Evolutionary conservation across 345 rosid genomes (phyloP), one percentile per base, ranked within the genome.

Genomic region (Boechera retrofracta): DNA sequence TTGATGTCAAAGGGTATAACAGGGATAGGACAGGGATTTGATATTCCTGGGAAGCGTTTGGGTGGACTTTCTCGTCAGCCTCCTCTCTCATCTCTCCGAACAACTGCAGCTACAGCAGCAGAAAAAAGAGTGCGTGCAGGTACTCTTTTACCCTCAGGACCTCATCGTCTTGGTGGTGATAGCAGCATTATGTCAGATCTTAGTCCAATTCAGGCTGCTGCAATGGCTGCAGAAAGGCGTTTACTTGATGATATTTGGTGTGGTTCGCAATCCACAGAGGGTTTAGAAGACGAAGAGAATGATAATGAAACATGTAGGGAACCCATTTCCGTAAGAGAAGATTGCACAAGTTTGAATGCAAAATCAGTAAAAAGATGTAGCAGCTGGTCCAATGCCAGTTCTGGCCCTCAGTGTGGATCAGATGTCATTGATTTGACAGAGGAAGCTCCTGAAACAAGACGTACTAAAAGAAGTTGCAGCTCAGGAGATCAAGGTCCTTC

Each of bases 141-240:
- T 15, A 78, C 81, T 63, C 68, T 92, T 1, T 82, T 91, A 65
- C 94, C 91, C 15, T 88, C 97, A 55, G 93, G 95, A 59, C 94
- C 97, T 12, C 87, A 82, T 10, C 86, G 89, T 65, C 90, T 92
- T 62, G 99, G 99, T 5, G 96, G 99, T 65, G 89, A 91, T 71
- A 85, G 81, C 85, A 78, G 68, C 82, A 83, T 92, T 18, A 95
- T 86, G 99, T 84, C 39, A 65, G 89, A 88, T 36, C 97, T 92
- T 54, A 90, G 88, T 80, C 99, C 98, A 58, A 69, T 85, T 29
- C 98, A 92, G 83, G 99, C 98, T 59, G 97, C 97, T 64, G 97
- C 96, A 3, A 90, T 92, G 97, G 99, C 98, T 56, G 96, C 97
- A 13, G 98, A 92, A 88, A 95, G 97, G 78, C 83, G 98, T 70